Conservation (phyloP, 345 rosid species). For the Stellera chamaejasme region DNA sequence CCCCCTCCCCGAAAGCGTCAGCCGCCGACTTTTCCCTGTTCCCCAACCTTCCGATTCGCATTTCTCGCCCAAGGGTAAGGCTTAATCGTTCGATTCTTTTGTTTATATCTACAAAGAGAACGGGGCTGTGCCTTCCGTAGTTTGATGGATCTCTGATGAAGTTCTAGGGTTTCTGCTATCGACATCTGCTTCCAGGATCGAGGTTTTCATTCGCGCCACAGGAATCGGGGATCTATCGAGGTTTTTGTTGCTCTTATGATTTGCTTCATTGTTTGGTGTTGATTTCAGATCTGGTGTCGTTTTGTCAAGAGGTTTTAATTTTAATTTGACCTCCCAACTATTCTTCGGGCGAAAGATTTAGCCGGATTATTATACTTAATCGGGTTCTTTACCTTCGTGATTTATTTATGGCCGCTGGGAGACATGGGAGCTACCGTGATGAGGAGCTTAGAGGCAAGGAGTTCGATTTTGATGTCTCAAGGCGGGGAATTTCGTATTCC, state of each 20-base stretch:
- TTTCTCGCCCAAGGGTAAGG: conserved; percentile 23
- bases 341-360: conserved; percentile 10
- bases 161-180: conserved; percentile 3
- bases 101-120: not conserved
- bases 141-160: not conserved
- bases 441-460: conserved; percentile 58
- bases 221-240: not conserved
- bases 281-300: conserved; percentile 11
- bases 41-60: not conserved
- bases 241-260: not conserved
- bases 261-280: conserved; percentile 9
- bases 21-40: conserved; percentile 11
- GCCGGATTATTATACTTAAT: conserved; percentile 12
- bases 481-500: conserved; percentile 35
- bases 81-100: conserved; percentile 1
- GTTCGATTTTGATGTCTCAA: conserved; percentile 38
- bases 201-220: conserved; percentile 6
- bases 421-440: conserved; percentile 61
- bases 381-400: conserved; percentile 7
- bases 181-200: conserved; percentile 2
- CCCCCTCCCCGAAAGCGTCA: conserved; percentile 16
- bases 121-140: not conserved
- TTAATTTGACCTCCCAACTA: not conserved
- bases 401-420: conserved; percentile 71
- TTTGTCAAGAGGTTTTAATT: conserved; percentile 14